A percentile compares a stretch with the other conserved stretches of the same genome.
Evolutionary conservation across 495 filamentous ascomycete genomes (phyloP).

Genomic region (Amphirosellinia nigrospora): DNA sequence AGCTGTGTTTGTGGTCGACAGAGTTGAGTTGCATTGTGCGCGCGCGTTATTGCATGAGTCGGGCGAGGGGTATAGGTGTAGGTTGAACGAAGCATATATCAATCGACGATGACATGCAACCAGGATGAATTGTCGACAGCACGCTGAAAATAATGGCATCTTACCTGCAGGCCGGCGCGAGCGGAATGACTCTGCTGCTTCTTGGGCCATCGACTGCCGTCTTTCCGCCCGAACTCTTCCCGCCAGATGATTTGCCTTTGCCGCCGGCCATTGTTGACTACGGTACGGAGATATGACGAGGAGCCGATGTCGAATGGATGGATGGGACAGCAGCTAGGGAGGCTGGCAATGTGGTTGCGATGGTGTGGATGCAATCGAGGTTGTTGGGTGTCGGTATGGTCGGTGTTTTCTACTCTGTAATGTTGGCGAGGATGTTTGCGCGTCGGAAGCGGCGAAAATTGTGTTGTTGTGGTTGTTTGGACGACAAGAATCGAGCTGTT

Average conservation of each 20-base stretch:
- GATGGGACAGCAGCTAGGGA: neutral
- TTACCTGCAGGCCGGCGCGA: slow-evolving; percentile 97
- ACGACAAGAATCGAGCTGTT: slow-evolving; percentile 28
- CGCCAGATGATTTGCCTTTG: slow-evolving; percentile 93
- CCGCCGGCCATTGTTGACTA: slow-evolving; percentile 69
- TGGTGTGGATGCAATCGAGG: neutral
- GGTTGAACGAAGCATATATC: neutral
- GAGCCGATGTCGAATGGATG: slow-evolving; percentile 38
- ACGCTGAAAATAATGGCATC: slow-evolving; percentile 47
- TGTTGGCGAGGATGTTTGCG: slow-evolving; percentile 32
- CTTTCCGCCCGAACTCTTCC: slow-evolving; percentile 85
- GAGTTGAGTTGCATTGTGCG: slow-evolving; percentile 10
- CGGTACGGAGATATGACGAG: slow-evolving; percentile 8
- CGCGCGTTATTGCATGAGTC: slow-evolving; percentile 17
- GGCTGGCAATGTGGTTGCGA: slow-evolving; percentile 5
- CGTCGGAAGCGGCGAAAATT: slow-evolving; percentile 42
- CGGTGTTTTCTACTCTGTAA: slow-evolving; percentile 1
- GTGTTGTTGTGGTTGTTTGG: slow-evolving; percentile 39
- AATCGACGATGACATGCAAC: slow-evolving; percentile 4
- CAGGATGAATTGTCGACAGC: slow-evolving; percentile 3
- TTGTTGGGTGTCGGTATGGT: slow-evolving; percentile 15
- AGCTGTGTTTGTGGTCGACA: slow-evolving; percentile 18
- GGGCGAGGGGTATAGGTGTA: slow-evolving; percentile 25
- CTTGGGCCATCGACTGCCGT: slow-evolving; percentile 81
- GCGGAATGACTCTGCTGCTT: slow-evolving; percentile 97